These are phyloP conservation scores for Blastobotrys malaysiensis DNA, from an alignment of 1,139 yeast species.

Conservation along the genomic window DNA sequence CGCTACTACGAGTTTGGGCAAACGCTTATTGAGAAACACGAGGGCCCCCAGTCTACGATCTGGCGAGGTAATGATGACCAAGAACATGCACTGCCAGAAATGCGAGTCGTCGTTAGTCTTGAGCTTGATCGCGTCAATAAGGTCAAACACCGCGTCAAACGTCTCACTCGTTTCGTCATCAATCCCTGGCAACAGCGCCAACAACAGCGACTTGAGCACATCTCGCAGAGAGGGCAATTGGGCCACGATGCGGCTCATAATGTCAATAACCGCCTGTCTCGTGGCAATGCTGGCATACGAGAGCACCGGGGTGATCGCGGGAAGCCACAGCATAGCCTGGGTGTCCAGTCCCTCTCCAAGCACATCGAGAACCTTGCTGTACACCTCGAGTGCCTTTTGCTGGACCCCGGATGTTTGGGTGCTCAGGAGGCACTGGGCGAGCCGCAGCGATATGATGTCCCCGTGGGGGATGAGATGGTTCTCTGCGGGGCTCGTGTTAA, in stretches of 20 bases:
- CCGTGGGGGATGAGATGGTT: conserved; percentile 42
- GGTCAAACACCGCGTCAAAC: conserved; percentile 51
- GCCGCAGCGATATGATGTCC: conserved; percentile 35
- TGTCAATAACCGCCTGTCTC: conserved; percentile 63
- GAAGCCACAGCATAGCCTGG: conserved; percentile 61
- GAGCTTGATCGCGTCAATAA: conserved; percentile 57
- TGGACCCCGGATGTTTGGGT: conserved; percentile 92
- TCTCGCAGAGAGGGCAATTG: conserved; percentile 45
- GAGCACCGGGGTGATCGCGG: conserved; percentile 81
- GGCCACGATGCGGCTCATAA: conserved; percentile 54
- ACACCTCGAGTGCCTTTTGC: conserved; percentile 75
- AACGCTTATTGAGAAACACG: conserved; percentile 61
- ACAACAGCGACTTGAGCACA: conserved; percentile 61
- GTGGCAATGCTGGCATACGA: conserved; percentile 85
- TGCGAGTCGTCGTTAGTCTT: conserved; percentile 61
- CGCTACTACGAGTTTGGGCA: conserved; percentile 48
- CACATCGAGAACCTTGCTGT: conserved; percentile 60
- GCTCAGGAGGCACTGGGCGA: conserved; percentile 64
- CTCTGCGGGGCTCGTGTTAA: conserved; percentile 35
- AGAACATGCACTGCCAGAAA: conserved; percentile 81
- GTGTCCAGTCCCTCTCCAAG: conserved; percentile 30
- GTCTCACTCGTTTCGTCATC: conserved; percentile 90
- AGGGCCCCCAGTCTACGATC: conserved; percentile 82
- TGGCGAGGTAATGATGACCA: conserved; percentile 68
- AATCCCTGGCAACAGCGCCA: conserved; percentile 77